Base-by-base conservation (phyloP, 441 rosid genomes). In the Cnidoscolus chayamansa region DNA sequence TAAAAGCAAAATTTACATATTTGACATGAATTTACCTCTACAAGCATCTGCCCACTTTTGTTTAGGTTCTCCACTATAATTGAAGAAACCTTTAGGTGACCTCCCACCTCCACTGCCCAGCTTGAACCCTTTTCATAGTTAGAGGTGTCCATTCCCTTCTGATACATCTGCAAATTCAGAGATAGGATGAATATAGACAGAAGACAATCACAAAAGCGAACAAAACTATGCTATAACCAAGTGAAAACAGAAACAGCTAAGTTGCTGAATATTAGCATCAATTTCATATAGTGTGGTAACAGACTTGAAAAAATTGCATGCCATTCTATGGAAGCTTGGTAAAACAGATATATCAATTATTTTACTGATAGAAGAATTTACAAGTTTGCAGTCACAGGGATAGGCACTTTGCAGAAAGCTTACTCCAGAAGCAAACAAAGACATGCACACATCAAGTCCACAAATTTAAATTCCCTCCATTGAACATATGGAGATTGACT, bases 21-120 rank as follows among this genome's bases (percentile, higher is more conserved):
- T 37, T 43, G 47, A 17, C 31, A n/a, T 13, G 50, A 56, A 68
- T 81, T 75, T 71, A 92, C 99, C 97, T 90, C 96, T 62, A 95
- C 88, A 66, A 90, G 92, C 88, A 94, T 86, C 85, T 90, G 93
- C 56, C 99, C 92, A 20, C 81, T 89, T 82, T 88, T 88, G 84
- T 82, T 85, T 62, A 91, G 86, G 86, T 92, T 90, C 89, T 95
- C 96, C 35, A 95, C 96, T 31, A 91, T 65, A 68, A 95, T 92
- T 15, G 98, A 90, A 76, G 90, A 88, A 77, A 92, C 94, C 81
- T 89, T 92, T 74, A 89, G 86, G 84, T 88, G 97, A 75, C 96
- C 91, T 73, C 98, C 98, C 63, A 95, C 90, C 82, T 95, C 97
- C 71, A 92, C 92, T 6, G 92, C 98, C 84, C 93, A 92, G 80